A percentile compares a stretch with the other conserved stretches of the same genome.
phyloP scores from a whole-genome alignment of 495 filamentous ascomycete species.

The Amniculicola lignicola region DNA sequence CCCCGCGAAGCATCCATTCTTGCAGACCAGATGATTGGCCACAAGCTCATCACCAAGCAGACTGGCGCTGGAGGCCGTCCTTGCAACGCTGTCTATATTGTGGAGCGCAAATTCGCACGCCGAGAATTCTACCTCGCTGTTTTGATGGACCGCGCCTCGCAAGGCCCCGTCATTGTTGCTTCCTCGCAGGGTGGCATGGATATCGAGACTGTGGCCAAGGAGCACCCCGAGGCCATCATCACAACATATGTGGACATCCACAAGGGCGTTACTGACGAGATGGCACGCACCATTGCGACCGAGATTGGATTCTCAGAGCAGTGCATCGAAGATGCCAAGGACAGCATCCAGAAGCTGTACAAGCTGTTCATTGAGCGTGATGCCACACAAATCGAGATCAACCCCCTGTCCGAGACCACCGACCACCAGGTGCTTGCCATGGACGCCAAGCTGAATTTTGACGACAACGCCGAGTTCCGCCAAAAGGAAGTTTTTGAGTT shows the following conservation, averaged over 20 bases:
- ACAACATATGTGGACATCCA: conserved; percentile 93
- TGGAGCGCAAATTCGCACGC: conserved; percentile 98
- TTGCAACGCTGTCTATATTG: conserved; percentile 96
- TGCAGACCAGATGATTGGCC: conserved; percentile 97
- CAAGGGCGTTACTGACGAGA: conserved; percentile 89
- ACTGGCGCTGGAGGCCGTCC: conserved; percentile 86
- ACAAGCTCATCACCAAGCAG: conserved; percentile 99
- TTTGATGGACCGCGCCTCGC: conserved; percentile 91
- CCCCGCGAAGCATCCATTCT: conserved; percentile 92
- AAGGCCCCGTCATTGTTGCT: conserved; percentile 91
- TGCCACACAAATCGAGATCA: conserved; percentile 99
- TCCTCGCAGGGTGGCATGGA: conserved; percentile 99
- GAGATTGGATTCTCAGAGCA: conserved; percentile 95
- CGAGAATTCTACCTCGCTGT: conserved; percentile 98
- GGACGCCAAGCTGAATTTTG: conserved; percentile 97
- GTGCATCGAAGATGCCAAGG: conserved; percentile 89
- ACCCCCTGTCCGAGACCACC: conserved; percentile 92
- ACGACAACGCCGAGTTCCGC: conserved; percentile 97
- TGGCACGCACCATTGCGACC: conserved; percentile 83
- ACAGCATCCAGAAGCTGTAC: conserved; percentile 97
- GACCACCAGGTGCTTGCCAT: conserved; percentile 97
- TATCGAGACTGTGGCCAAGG: conserved; percentile 96
- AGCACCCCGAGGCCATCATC: conserved; percentile 90
- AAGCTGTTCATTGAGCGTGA: conserved; percentile 97
- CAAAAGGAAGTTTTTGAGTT: conserved; percentile 93